phyloP scores from a whole-genome alignment of 2,329 filamentous ascomycete genomes.

The Exophiala oligosperma region DNA sequence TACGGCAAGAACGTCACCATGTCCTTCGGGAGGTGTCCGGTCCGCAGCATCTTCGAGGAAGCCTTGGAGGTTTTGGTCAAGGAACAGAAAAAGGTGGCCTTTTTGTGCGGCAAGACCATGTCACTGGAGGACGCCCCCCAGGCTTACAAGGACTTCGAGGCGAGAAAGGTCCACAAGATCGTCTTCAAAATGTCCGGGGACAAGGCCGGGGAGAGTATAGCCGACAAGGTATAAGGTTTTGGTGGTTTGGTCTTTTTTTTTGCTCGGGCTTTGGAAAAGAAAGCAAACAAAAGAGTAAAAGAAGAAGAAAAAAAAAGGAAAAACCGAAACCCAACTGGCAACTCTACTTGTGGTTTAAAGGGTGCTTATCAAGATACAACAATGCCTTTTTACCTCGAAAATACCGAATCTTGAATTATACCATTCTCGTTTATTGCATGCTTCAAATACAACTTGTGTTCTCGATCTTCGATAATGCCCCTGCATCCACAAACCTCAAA shows the following conservation, averaged over 20 bases:
- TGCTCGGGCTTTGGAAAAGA: too few species aligned
- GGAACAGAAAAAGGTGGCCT: slow-evolving; percentile 31
- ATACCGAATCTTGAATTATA: too few species aligned
- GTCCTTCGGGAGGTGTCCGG: slow-evolving; percentile 30
- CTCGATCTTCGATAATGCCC: too few species aligned
- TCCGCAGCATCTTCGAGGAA: slow-evolving; percentile 30
- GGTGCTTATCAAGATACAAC: too few species aligned
- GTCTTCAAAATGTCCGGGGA: slow-evolving; percentile 26
- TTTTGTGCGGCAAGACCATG: slow-evolving; percentile 30
- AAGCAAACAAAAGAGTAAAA: too few species aligned
- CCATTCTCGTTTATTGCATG: too few species aligned
- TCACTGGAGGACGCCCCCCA: slow-evolving; percentile 29
- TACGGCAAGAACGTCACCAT: slow-evolving; percentile 33
- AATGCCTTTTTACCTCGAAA: too few species aligned
- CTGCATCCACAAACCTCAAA: neutral
- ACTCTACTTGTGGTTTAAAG: too few species aligned
- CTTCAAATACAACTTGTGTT: too few species aligned
- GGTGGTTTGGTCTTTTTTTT: too few species aligned
- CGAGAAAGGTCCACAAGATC: slow-evolving; percentile 27
- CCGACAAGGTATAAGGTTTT: slow-evolving; percentile 42
- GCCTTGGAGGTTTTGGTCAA: slow-evolving; percentile 26
- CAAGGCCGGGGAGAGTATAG: slow-evolving; percentile 17
- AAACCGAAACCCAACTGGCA: too few species aligned
- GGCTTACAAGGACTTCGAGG: slow-evolving; percentile 30
- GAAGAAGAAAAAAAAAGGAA: too few species aligned